Conservation (phyloP, 345 rosid genomes). For the Sisymbrium irio region DNA sequence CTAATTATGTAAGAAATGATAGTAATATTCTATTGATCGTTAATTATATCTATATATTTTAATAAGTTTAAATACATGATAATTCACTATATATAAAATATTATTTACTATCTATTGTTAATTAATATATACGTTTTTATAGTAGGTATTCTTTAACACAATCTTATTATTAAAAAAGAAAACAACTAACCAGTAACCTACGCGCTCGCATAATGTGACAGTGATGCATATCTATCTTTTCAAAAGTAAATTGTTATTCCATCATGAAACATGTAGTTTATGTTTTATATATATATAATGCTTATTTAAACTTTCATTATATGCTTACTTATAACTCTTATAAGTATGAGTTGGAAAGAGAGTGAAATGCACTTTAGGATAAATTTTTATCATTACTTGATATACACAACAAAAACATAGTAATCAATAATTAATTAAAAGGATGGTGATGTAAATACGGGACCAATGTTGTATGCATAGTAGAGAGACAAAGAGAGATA, state of each 20-base stretch:
- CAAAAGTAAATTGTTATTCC: not conserved
- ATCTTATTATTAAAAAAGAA: not conserved
- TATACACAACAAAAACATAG: not conserved
- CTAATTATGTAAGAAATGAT: no score
- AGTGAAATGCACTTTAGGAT: not conserved
- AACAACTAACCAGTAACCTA: constrained; percentile 2
- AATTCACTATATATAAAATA: not conserved
- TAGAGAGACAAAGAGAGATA: constrained; percentile 5
- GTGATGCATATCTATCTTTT: constrained; percentile 17
- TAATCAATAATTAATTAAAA: not conserved
- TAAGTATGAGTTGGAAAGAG: constrained; percentile 15
- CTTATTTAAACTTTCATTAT: not conserved
- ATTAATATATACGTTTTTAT: not conserved
- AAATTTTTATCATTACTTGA: not conserved
- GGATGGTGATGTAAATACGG: not conserved
- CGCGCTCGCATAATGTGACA: constrained; percentile 18
- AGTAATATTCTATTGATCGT: no score
- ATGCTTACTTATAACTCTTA: not conserved
- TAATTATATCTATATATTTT: no score
- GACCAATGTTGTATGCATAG: not conserved
- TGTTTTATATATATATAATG: not conserved
- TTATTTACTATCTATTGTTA: not conserved
- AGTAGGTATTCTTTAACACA: not conserved
- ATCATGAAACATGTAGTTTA: constrained; percentile 11
- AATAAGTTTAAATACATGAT: no score